Base-by-base conservation (phyloP, 1,284 basidiomycete species). In the Sanghuangporus weigelae region DNA sequence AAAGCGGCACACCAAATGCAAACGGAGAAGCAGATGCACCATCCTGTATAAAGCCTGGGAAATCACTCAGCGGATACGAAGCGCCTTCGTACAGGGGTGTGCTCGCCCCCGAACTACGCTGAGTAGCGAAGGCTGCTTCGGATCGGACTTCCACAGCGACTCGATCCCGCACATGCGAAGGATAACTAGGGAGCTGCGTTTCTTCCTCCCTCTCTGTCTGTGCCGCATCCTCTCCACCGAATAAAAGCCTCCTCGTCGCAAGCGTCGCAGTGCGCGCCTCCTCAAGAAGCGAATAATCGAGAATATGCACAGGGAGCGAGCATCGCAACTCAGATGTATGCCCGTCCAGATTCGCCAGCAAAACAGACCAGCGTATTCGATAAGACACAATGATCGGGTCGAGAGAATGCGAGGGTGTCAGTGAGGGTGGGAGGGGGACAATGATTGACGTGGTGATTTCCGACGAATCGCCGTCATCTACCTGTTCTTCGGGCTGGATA, bases 321-420 rank as follows among this genome's bases (percentile, higher is more conserved):
- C 95, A 97, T 7, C 95, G 86, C 21, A 98, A 80, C 75, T 96
- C 94, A 2, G 93, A 95, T 1, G 87, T 89, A 72, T 95, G 93
- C 0, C 92, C 92, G 72, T 95, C 93, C n/a, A 81, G 79, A 71
- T 96, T 96, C 66, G 82, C 81, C 71, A 96, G 89, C 58, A 92
- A 78, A 65, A 92, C 88, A 38, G 74, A 84, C 89, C 89, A 91
- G 39, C 87, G 83, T 48, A 91, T 77, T 50, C 89, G 86, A 75
- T 96, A 92, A 6, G 79, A 81, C 26, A 94, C 80, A 50, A 79
- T 78, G 59, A 94, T 86, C 0, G 93, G 93, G 65, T 78, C 73
- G 54, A 76, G 67, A n/a, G 68, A 69, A 63, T 69, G 89, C 85
- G 26, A 89, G 73, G 16, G 78, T 66, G 68, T 95, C 90, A 6